Base-by-base conservation (phyloP, 257 asterid genomes). In the Solanum sitiens region DNA sequence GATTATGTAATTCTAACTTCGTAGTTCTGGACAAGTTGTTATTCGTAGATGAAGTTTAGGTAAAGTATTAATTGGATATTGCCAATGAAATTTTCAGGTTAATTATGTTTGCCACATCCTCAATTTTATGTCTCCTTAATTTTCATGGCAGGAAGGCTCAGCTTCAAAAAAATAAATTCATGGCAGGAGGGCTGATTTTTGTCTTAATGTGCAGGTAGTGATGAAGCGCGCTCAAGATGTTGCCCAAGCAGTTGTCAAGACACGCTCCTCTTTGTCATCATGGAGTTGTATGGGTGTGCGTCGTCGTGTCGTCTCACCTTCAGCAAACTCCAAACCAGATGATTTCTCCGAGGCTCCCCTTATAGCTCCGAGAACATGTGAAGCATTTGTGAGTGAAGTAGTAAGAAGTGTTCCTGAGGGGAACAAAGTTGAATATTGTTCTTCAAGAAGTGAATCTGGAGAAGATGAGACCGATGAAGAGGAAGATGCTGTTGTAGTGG, bases 211-310 rank as follows among this genome's bases (percentile, higher is more conserved):
- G 70, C 89, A 96, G 98, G 98, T 92, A 59, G 97, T 96, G 89
- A 94, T 96, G 91, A 96, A 90, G 92, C 98, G 97, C 10, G 99
- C 99, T 15, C 98, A 96, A 88, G 95, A 93, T 90, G 98, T 96
- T 68, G 99, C 99, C 88, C 98, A 93, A 87, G 98, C 98, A 53
- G 99, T 96, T 63, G 95, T 94, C 10, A 93, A 93, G 89, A 94
- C 97, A 53, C 96, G 95, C 18, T 73, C 96, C 77, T 93, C 98
- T 56, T 89, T 96, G 84, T 90, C 98, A 47, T 91, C 97, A 40
- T 96, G 99, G 99, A 73, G 98, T 32, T 95, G 99, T 77, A 94
- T 96, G 89, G 99, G 99, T 25, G 98, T 97, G 87, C 91, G 99
- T 21, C 97, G 98, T 53, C 96, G 99, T 50, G 92, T 90, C 18